These are phyloP conservation scores for Bipolaris sorokiniana DNA, from an alignment of 2,329 filamentous ascomycete genomes.

Conservation along the genomic window DNA sequence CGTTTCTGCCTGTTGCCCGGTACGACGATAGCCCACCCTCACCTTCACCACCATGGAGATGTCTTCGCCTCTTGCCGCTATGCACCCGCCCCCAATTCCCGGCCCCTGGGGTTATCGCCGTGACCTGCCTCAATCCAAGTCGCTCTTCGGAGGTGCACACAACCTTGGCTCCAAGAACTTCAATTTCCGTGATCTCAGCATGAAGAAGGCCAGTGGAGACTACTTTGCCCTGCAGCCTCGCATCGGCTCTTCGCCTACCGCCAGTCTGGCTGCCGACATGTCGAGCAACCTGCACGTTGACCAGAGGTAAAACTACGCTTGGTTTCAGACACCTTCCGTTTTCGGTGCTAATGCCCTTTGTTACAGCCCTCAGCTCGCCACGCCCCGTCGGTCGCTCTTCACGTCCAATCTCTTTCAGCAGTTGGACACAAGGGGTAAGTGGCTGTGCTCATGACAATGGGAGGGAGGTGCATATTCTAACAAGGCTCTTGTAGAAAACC, in stretches of 20 bases:
- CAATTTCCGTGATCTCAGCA: constrained; percentile 77
- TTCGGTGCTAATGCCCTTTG: constrained; percentile 49
- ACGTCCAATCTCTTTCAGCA: constrained; percentile 71
- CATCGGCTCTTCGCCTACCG: constrained; percentile 85
- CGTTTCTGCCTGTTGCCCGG: constrained; percentile 49
- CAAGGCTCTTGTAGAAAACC: constrained; percentile 46
- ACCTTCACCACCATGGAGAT: constrained; percentile 71
- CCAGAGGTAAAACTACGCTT: constrained; percentile 70
- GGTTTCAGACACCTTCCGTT: constrained; percentile 33
- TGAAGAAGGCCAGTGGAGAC: constrained; percentile 72
- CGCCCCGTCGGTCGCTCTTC: constrained; percentile 84
- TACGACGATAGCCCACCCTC: constrained; percentile 56
- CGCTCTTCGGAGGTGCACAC: constrained; percentile 59
- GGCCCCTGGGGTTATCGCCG: constrained; percentile 67
- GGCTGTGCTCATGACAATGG: constrained; percentile 18
- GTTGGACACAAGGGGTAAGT: constrained; percentile 66
- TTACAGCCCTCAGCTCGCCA: constrained; percentile 78
- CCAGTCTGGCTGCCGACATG: constrained; percentile 88
- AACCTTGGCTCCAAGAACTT: constrained; percentile 68
- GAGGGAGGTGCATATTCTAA: constrained; percentile 36
- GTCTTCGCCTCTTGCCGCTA: constrained; percentile 90
- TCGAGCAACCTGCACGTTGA: constrained; percentile 98
- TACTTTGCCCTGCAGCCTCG: constrained; percentile 83
- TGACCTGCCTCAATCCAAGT: constrained; percentile 61
- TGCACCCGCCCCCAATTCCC: constrained; percentile 75